Evolutionary conservation across 2,329 filamentous ascomycete species (phyloP).

Genomic region (Ceratocystis destructans): DNA sequence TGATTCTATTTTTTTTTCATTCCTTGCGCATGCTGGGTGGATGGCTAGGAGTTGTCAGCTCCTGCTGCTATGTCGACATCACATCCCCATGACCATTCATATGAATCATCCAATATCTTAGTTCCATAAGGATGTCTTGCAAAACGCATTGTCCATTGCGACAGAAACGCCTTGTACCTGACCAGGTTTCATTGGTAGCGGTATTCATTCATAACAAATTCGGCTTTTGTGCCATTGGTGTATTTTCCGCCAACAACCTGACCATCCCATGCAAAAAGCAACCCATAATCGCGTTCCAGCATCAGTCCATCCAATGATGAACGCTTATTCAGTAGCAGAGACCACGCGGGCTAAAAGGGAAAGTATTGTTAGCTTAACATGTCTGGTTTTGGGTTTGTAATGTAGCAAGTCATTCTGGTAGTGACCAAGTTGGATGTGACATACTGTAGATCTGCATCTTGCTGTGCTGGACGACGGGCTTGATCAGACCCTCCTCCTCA

Average conservation of each 20-base stretch:
- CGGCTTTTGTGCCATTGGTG: slow-evolving; percentile 19
- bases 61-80: slow-evolving; percentile 8
- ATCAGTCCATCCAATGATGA: slow-evolving; percentile 15
- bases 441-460: slow-evolving; percentile 96
- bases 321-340: slow-evolving; percentile 18
- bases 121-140: slow-evolving; percentile 12
- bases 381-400: neutral
- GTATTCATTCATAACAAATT: slow-evolving; percentile 17
- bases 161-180: slow-evolving; percentile 13
- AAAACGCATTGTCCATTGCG: slow-evolving; percentile 17
- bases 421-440: slow-evolving; percentile 23
- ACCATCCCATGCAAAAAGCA: slow-evolving; percentile 19
- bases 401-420: too few species aligned
- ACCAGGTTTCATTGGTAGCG: slow-evolving; percentile 15
- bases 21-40: slow-evolving; percentile 3
- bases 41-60: slow-evolving; percentile 10
- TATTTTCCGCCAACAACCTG: slow-evolving; percentile 19
- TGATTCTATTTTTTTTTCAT: slow-evolving; percentile 15
- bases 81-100: slow-evolving; percentile 6
- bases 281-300: slow-evolving; percentile 18
- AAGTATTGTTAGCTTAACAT: slow-evolving; percentile 15
- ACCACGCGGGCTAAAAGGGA: slow-evolving; percentile 16
- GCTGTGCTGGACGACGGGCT: slow-evolving; percentile 91
- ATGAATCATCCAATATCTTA: slow-evolving; percentile 4
- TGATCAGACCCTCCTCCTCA: slow-evolving; percentile 97